Evolutionary conservation across 2,329 filamentous ascomycete genomes (phyloP), one percentile per base, ranked within the genome.

Genomic region (Chaetomium globosum): DNA sequence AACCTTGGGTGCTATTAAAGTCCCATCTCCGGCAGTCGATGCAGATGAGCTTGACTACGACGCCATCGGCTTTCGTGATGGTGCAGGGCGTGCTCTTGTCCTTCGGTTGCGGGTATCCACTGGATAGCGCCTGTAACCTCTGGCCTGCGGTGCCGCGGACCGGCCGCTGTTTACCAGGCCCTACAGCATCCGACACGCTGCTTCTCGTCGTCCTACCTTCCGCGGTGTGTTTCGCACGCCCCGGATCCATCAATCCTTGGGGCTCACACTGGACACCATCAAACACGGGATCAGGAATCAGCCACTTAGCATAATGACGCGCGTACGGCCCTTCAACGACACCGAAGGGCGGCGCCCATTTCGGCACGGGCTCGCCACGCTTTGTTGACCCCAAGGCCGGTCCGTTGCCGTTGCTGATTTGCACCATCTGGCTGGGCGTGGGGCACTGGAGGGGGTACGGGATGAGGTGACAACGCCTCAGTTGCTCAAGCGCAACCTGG

Each of bases 1-100:
- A 98, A n/a, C 95, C 95, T 77, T 98, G 95, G 0, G 93, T 96
- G 79, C 93, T 98, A 63, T 90, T 93, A 74, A 98, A 98, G 76
- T 97, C 92, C 75, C 92, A 91, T 69, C 94, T 86, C 58, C 92
- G 85, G 77, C 95, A 98, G 76, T 95, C 90, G 65, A 91, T 79
- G 80, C 95, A 99, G 68, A 96, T 89, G 57, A 98, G 84, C 78
- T 96, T 96, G 69, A 98, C 94, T 69, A 89, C 88, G 74, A 91
- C 84, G 63, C 91, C 91, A 77, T 98, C 93, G 61, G 90, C 89
- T 72, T 93, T 89, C 78, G 92, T 93, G 75, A 97, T 83, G 70
- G 95, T 83, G 77, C 93, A 92, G 64, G 93, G 92, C 4, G 91
- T 90, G 64, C 87, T 85, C 81, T 92, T 93, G 72, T 92, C 90